phyloP scores from a whole-genome alignment of 2,329 filamentous ascomycete species.

The Botrytis aclada region DNA sequence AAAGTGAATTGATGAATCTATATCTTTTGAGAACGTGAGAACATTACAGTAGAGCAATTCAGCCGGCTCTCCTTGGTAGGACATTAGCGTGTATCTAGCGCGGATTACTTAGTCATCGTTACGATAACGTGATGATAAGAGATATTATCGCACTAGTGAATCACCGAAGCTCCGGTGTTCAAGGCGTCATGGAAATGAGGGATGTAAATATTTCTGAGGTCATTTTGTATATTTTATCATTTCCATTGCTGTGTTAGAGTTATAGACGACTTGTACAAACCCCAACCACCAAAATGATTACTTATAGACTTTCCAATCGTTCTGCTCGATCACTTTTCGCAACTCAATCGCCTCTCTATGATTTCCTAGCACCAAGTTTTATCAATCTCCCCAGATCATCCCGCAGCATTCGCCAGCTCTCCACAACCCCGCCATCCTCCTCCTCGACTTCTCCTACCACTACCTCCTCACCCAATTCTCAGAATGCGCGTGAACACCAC shows the following conservation, averaged over 20 bases:
- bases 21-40: background rate
- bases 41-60: conserved; percentile 1
- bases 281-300: background rate
- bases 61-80: conserved; percentile 14
- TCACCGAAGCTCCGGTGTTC: background rate
- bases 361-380: conserved; percentile 43
- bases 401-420: conserved; percentile 27
- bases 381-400: conserved; percentile 24
- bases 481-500: conserved; percentile 5
- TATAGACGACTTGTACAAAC: background rate
- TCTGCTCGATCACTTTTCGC: conserved; percentile 8
- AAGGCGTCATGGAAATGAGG: conserved; percentile 6
- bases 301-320: conserved; percentile 21
- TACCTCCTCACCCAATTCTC: background rate
- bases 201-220: background rate
- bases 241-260: background rate
- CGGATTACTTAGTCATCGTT: background rate
- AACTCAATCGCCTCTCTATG: conserved; percentile 34
- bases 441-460: background rate
- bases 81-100: conserved; percentile 12
- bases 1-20: background rate
- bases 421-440: conserved; percentile 22
- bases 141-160: background rate
- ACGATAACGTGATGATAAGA: conserved; percentile 3
- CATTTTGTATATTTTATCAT: background rate